Conservation (phyloP, 345 rosid genomes). For the Linum usitatissimum region DNA sequence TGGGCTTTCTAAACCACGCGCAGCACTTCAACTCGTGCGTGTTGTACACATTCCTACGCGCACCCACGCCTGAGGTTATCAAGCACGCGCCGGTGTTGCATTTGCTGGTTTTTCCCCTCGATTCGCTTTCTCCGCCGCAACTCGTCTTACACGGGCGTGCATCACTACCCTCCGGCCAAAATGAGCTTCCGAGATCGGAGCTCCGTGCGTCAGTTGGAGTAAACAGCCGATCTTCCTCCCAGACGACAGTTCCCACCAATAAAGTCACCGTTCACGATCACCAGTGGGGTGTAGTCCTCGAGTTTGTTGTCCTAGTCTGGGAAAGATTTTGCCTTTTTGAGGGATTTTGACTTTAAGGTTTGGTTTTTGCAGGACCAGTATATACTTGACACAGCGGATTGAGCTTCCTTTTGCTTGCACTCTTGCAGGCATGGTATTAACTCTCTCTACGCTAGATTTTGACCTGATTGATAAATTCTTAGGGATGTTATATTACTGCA, state of each 20-base stretch:
- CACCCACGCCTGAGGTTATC: no score
- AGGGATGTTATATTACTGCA: not conserved
- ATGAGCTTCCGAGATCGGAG: no score
- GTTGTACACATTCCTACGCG: no score
- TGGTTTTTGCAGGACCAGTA: conserved; percentile 74
- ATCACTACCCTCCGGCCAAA: no score
- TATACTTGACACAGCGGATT: conserved; percentile 77
- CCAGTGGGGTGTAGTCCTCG: conserved; percentile 66
- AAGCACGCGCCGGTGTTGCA: no score
- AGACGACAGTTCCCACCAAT: conserved; percentile 44
- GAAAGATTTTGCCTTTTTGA: not conserved
- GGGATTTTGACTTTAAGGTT: not conserved
- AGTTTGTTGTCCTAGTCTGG: conserved; percentile 61
- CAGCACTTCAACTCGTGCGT: no score
- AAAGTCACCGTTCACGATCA: conserved; percentile 84
- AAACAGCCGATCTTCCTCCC: no score
- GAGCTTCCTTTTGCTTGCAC: conserved; percentile 92
- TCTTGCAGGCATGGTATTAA: conserved; percentile 96
- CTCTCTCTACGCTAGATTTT: not conserved
- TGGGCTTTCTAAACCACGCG: no score
- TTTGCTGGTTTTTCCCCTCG: not conserved
- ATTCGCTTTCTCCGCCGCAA: no score
- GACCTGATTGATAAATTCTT: conserved; percentile 3
- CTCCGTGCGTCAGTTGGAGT: no score
- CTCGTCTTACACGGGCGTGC: no score